Percentiles rank a stretch among this genome's conserved stretches.
Evolutionary conservation across 176 grass and related monocot genomes (phyloP).

Genomic region (Eragrostis nindensis): DNA sequence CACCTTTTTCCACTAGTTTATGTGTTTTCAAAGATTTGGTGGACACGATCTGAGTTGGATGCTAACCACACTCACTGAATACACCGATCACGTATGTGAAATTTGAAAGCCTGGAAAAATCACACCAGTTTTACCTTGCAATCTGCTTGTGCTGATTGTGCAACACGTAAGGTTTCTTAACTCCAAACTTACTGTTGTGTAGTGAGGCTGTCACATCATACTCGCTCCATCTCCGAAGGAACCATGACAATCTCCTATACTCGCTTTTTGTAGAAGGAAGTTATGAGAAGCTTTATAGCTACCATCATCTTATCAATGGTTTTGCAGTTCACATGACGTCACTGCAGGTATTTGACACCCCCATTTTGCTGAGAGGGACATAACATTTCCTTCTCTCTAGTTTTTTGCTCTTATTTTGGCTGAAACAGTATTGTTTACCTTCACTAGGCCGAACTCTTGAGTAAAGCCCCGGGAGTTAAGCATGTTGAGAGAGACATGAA

Average conservation of each 20-base stretch:
- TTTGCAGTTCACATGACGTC: conserved; percentile 93
- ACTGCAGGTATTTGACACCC: conserved; percentile 65
- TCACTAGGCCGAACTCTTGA: conserved; percentile 75
- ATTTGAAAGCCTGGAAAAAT: not conserved
- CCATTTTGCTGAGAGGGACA: not conserved
- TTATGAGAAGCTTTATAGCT: conserved; percentile 92
- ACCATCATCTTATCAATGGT: conserved; percentile 96
- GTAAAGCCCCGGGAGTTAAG: conserved; percentile 80
- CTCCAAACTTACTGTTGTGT: conserved; percentile 21
- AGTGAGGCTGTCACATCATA: conserved; percentile 90
- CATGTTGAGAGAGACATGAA: conserved; percentile 92
- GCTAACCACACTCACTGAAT: not conserved
- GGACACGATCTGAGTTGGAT: not conserved
- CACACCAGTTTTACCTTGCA: not conserved
- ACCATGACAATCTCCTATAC: conserved; percentile 84
- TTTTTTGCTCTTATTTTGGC: conserved; percentile 3
- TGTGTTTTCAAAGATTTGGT: not conserved
- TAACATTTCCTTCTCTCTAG: not conserved
- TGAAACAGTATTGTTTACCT: conserved; percentile 26
- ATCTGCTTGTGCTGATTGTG: not conserved
- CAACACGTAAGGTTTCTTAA: not conserved
- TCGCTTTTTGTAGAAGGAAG: conserved; percentile 88
- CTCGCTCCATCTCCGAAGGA: conserved; percentile 74
- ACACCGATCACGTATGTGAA: too few species aligned
- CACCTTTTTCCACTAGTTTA: not conserved